Evolutionary conservation across 2,329 filamentous ascomycete genomes (phyloP).

Genomic region (Monosporascus cannonballus): DNA sequence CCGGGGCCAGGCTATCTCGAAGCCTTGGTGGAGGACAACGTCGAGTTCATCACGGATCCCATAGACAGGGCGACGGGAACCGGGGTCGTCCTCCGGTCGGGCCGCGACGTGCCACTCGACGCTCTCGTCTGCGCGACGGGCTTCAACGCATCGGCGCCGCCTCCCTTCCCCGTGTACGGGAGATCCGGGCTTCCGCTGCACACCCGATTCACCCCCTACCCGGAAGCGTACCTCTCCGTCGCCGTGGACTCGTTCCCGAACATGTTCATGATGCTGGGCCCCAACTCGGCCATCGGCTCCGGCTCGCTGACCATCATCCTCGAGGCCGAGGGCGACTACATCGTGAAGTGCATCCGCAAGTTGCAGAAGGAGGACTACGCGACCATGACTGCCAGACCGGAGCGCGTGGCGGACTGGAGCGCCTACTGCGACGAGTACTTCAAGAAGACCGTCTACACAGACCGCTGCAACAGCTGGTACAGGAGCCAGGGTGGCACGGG

Average conservation of each 20-base stretch:
- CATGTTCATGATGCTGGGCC: conserved; percentile 42
- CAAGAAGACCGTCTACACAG: conserved; percentile 40
- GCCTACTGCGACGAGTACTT: conserved; percentile 42
- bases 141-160: conserved; percentile 34
- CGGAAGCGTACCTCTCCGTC: conserved; percentile 39
- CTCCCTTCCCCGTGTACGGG: conserved; percentile 36
- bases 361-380: conserved; percentile 40
- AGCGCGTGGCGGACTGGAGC: conserved; percentile 40
- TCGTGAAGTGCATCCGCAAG: conserved; percentile 40
- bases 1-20: conserved; percentile 42
- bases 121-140: conserved; percentile 43
- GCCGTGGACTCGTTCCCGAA: conserved; percentile 43
- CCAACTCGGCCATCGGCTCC: conserved; percentile 41
- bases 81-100: conserved; percentile 26
- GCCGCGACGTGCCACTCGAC: conserved; percentile 32
- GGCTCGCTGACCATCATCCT: conserved; percentile 41
- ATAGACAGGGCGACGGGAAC: conserved; percentile 28
- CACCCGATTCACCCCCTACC: conserved; percentile 31
- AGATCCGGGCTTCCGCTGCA: conserved; percentile 29
- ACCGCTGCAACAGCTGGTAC: conserved; percentile 49
- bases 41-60: conserved; percentile 30
- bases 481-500: conserved; percentile 36
- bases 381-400: conserved; percentile 35
- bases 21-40: conserved; percentile 34
- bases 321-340: conserved; percentile 42